Evolutionary conservation across 306 rosid genomes (phyloP).

Genomic region (Cyclanthera cordifolia): DNA sequence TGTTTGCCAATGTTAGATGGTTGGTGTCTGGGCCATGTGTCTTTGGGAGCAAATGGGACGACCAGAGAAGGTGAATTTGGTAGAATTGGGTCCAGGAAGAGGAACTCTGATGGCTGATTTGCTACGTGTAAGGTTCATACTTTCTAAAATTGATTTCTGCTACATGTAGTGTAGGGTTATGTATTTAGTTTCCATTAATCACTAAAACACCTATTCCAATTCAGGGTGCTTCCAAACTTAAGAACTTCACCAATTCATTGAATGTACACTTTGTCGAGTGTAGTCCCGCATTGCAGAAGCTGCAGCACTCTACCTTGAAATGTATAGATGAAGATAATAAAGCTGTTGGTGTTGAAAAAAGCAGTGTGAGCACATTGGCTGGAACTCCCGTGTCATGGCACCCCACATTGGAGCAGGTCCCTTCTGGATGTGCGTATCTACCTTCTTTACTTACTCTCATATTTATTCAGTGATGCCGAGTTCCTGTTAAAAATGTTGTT

Average conservation of each 20-base stretch:
- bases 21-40: constrained; percentile 95
- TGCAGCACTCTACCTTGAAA: constrained; percentile 64
- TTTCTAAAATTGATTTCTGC: not conserved
- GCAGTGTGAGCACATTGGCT: constrained; percentile 45
- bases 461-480: no score
- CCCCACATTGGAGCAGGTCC: constrained; percentile 78
- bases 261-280: constrained; percentile 81
- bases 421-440: constrained; percentile 64
- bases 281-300: constrained; percentile 71
- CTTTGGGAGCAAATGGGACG: constrained; percentile 99
- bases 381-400: constrained; percentile 85
- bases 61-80: constrained; percentile 49
- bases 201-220: constrained; percentile 10
- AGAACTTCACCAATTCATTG: constrained; percentile 51
- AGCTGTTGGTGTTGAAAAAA: constrained; percentile 30
- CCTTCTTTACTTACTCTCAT: not conserved
- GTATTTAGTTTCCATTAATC: not conserved
- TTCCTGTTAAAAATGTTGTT: no score
- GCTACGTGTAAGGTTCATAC: constrained; percentile 44
- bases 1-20: constrained; percentile 43
- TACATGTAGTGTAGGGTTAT: not conserved
- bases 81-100: constrained; percentile 92
- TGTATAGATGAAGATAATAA: constrained; percentile 43
- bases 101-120: constrained; percentile 94
- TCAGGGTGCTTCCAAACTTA: constrained; percentile 75